Evolutionary conservation across 768 basidiomycete genomes (phyloP).

Genomic region (Russula emetica): DNA sequence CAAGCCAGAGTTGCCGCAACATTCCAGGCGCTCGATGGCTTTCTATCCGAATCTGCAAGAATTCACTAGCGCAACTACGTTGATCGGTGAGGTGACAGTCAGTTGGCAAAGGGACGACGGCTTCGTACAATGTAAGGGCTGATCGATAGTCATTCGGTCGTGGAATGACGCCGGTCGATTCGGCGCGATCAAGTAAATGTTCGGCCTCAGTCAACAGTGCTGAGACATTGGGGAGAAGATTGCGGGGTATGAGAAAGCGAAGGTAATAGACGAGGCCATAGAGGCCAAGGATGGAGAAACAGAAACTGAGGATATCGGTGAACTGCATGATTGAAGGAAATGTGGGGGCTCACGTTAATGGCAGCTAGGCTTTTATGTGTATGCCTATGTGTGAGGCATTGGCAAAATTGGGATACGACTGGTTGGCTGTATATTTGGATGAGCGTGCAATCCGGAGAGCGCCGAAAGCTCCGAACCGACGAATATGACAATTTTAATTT

Average conservation of each 20-base stretch:
- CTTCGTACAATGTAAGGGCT: not conserved
- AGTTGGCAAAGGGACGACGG: no score
- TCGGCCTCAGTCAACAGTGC: not conserved
- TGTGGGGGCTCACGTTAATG: not conserved
- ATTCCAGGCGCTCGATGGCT: conserved; percentile 2
- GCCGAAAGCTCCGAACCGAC: no score
- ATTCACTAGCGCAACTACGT: not conserved
- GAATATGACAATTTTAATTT: no score
- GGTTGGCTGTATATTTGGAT: no score
- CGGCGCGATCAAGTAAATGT: not conserved
- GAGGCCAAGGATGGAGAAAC: conserved; percentile 1
- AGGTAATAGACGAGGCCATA: not conserved
- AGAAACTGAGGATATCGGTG: not conserved
- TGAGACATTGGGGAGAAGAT: not conserved
- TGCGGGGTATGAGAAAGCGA: not conserved
- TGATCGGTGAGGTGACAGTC: no score
- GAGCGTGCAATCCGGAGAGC: no score
- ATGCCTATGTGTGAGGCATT: not conserved
- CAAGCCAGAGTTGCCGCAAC: conserved; percentile 1
- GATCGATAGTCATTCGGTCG: not conserved
- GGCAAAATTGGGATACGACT: no score
- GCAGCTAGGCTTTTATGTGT: not conserved
- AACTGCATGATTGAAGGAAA: not conserved
- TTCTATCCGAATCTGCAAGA: conserved; percentile 1
- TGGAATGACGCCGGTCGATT: not conserved